Percentiles rank a stretch among this genome's conserved stretches.
Conservation (phyloP, 2,329 filamentous ascomycete genomes). For the Microdochium bolleyi region DNA sequence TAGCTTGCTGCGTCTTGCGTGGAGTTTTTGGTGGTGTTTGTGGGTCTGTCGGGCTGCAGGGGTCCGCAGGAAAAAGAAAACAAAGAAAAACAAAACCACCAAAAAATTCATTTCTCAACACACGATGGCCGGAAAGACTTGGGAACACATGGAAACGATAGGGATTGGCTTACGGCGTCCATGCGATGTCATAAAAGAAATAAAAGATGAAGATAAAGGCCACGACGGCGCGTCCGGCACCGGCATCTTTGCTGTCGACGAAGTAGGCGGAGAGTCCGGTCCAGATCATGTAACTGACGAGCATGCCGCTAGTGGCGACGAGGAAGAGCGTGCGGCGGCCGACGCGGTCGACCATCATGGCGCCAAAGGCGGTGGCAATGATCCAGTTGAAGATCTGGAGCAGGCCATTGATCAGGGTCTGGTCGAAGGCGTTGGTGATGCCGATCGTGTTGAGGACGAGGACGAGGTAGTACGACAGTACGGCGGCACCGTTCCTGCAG, state of each 20-base stretch:
- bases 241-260: conserved; percentile 1
- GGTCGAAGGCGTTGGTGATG: conserved; percentile 18
- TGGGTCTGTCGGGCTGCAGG: no score
- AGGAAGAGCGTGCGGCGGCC: conserved; percentile 15
- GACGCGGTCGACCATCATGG: conserved; percentile 5
- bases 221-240: conserved; percentile 15
- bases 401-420: conserved; percentile 24
- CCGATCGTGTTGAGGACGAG: conserved; percentile 22
- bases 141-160: conserved; percentile 15
- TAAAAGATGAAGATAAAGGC: conserved; percentile 24
- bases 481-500: conserved; percentile 8
- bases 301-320: conserved; percentile 8
- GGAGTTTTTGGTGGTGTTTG: no score
- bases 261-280: conserved; percentile 7
- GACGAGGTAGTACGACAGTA: conserved; percentile 26
- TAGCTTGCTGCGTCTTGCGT: no score
- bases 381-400: conserved; percentile 6
- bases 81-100: no score
- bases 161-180: conserved; percentile 17
- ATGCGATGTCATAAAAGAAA: conserved; percentile 22
- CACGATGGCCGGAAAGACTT: no score
- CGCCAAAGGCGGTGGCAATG: not conserved
- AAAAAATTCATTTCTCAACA: no score
- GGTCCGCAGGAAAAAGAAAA: no score
- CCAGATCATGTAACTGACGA: conserved; percentile 4